Percentiles rank a stretch among this genome's conserved stretches.
phyloP scores from a whole-genome alignment of 2,329 filamentous ascomycete genomes.

The Cladorrhinum sp. region DNA sequence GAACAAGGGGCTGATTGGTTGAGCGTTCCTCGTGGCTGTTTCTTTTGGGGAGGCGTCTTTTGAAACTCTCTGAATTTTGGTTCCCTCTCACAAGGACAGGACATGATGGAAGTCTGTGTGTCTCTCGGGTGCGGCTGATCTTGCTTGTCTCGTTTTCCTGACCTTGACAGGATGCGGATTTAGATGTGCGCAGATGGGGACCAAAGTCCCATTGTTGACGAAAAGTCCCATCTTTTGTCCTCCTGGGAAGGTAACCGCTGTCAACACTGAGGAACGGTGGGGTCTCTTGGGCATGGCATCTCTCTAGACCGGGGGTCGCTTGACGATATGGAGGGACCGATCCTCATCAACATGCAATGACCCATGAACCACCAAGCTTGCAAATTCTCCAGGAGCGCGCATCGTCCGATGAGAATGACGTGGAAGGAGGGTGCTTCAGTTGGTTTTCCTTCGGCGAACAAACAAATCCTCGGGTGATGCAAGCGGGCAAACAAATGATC shows the following conservation, averaged over 20 bases:
- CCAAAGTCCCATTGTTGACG: not conserved
- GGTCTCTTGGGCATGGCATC: not conserved
- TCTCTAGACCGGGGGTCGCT: not conserved
- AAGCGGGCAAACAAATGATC: not conserved
- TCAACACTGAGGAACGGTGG: not conserved
- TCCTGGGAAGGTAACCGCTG: not conserved
- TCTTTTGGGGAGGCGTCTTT: conserved; percentile 8
- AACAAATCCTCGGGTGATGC: not conserved
- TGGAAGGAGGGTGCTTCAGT: not conserved
- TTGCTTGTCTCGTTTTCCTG: not conserved
- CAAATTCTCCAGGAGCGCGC: not conserved
- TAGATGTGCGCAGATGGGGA: not conserved
- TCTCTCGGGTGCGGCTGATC: conserved; percentile 13
- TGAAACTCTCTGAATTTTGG: not conserved
- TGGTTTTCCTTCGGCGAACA: not conserved
- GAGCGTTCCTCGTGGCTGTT: conserved; percentile 9
- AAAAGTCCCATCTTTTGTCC: not conserved
- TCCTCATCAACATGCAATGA: not conserved
- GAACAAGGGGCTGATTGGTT: conserved; percentile 19
- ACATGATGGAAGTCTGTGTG: not conserved
- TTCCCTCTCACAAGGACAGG: not conserved
- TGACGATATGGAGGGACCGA: not conserved
- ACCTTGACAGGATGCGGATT: not conserved
- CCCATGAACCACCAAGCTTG: not conserved
- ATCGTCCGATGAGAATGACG: not conserved